Base-by-base conservation (phyloP, 345 rosid genomes). In the Aquilaria sinensis region DNA sequence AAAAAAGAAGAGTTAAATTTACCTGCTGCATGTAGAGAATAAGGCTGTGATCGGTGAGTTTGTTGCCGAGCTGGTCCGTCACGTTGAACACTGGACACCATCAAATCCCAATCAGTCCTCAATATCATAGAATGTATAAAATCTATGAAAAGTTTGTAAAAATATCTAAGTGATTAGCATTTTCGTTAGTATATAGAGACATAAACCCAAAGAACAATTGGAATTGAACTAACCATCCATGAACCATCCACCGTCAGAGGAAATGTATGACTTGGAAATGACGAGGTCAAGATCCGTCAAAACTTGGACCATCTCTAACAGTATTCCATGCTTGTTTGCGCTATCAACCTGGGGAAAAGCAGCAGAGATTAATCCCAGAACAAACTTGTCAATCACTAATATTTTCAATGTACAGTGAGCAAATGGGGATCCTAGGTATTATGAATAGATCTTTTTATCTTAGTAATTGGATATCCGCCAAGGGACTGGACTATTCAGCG, bases 191-290 rank as follows among this genome's bases (percentile, higher is more conserved):
- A 16, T 16, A 16, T 16, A 16, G 23, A 16, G 23, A 16, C 23
- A 16, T 16, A 16, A 16, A 16, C 23, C 23, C 0, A 16, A 16
- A 32, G 10, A 9, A 33, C 23, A 52, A 60, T 9, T 51, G 62
- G 51, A 41, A 12, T 30, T 45, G 5, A 31, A 80, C 85, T 70
- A 57, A 93, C 99, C 94, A 62, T 94, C 99, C 99, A 94, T 94
- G 72, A 90, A 77, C 97, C 99, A 90, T 58, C 82, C 93, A 34
- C 99, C 99, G 72, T 94, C 97, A 1, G 99, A 90, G 41, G 92
- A 90, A 65, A 93, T 86, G 74, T 93, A 93, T 52, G 95, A 86
- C 71, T 88, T 93, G 63, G 96, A 90, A 33, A 93, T 93, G 66
- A 90, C 90, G 58, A 93, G 97, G 73, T 93, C 97, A 8, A 93